Base-by-base conservation (phyloP, 345 rosid genomes). In the Citrus reticulata region DNA sequence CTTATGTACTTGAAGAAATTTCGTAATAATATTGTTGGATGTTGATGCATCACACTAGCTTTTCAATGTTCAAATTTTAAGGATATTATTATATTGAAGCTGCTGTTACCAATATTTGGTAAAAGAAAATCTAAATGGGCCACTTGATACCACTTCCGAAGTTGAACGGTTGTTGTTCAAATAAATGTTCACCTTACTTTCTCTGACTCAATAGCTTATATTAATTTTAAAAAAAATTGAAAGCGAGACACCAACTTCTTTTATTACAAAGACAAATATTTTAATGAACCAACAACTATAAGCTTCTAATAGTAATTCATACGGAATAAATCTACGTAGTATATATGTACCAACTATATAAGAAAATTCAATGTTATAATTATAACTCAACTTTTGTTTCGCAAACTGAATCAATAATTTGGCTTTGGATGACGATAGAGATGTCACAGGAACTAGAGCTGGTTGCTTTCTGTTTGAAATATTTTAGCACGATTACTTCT, bases 381-480 rank as follows among this genome's bases (percentile, higher is more conserved):
- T 65, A 80, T 25, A 76, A 70, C 63, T 62, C 66, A 63, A 77
- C 49, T 65, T 80, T 73, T 69, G 34, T 7, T 27, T 58, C 82
- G 58, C 89, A 86, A 32, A 72, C 67, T 1, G 74, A 68, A 64
- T 67, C 77, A 16, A 37, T 17, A 2, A 42, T 81, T 51, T 16
- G 0, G 40, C 32, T 54, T 27, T 22, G 2, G 40, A 78, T 0
- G 13, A 10, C 25, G 11, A 82, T 39, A 2, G 85, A 68, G 27
- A 82, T 67, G 35, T 64, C 27, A 59, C 89, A 84, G 2, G 40
- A 58, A 30, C 74, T 80, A 6, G 70, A 14, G 9, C 81, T 77
- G 5, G 87, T 64, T 9, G 89, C 92, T 68, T 81, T 82, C 30
- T 69, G 73, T 60, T 88, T 84, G 62, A 88, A 68, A 4, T 72